Percentiles rank a stretch among this genome's conserved stretches.
Conservation (phyloP, 2,329 filamentous ascomycete genomes). For the Cercospora sesami region DNA sequence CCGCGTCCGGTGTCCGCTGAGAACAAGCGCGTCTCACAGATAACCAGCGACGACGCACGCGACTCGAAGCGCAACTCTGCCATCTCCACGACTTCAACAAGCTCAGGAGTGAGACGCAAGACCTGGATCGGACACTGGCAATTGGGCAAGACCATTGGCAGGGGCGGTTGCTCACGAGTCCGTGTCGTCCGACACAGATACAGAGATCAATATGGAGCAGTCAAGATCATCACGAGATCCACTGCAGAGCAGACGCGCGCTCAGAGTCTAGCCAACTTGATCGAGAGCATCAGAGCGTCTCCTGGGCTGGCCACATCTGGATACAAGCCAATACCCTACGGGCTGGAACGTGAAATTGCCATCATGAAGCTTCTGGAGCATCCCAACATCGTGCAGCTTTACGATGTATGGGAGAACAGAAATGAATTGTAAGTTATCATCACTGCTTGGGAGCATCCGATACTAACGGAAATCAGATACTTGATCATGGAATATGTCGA, state of each 20-base stretch:
- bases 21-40: slow-evolving; percentile 56
- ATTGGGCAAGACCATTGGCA: slow-evolving; percentile 82
- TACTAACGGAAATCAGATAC: slow-evolving; percentile 61
- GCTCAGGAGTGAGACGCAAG: slow-evolving; percentile 51
- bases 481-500: slow-evolving; percentile 92
- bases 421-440: slow-evolving; percentile 78
- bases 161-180: slow-evolving; percentile 85
- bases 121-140: slow-evolving; percentile 93
- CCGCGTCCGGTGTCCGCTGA: slow-evolving; percentile 41
- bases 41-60: slow-evolving; percentile 47
- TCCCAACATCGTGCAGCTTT: slow-evolving; percentile 88
- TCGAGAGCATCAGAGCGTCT: slow-evolving; percentile 63
- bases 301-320: slow-evolving; percentile 27
- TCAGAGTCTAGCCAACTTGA: slow-evolving; percentile 79
- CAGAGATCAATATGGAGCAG: slow-evolving; percentile 79
- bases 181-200: slow-evolving; percentile 74
- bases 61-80: slow-evolving; percentile 55
- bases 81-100: slow-evolving; percentile 58
- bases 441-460: neutral
- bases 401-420: slow-evolving; percentile 97
- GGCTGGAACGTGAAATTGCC: slow-evolving; percentile 90
- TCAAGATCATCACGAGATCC: slow-evolving; percentile 89
- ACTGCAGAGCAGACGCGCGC: slow-evolving; percentile 79
- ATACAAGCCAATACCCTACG: slow-evolving; percentile 60
- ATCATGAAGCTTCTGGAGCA: slow-evolving; percentile 97